These are phyloP conservation scores for Sporothrix brasiliensis DNA, from an alignment of 2,329 filamentous ascomycete genomes.

Conservation along the genomic window DNA sequence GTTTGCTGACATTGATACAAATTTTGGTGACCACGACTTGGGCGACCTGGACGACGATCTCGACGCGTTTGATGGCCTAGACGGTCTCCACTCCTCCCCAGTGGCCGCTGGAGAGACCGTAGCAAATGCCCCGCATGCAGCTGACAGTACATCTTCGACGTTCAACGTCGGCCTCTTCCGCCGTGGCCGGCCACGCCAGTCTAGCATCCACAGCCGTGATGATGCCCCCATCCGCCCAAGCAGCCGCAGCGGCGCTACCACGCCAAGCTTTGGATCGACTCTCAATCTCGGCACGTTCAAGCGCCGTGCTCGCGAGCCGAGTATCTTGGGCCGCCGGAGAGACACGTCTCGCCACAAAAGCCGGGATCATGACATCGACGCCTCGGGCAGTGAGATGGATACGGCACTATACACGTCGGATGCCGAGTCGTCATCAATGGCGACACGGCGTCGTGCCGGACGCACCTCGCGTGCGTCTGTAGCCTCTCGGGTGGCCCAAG, in stretches of 20 bases:
- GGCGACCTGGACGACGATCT: conserved; percentile 32
- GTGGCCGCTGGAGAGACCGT: background rate
- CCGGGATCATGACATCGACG: conserved; percentile 34
- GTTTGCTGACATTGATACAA: conserved; percentile 49
- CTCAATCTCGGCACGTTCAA: conserved; percentile 62
- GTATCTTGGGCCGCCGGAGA: conserved; percentile 59
- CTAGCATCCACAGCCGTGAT: conserved; percentile 55
- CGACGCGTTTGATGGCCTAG: conserved; percentile 34
- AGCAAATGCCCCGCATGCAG: conserved; percentile 43
- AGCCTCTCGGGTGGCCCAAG: conserved; percentile 8
- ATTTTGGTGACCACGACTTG: conserved; percentile 45
- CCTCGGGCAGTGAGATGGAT: conserved; percentile 34
- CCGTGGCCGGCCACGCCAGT: conserved; percentile 50
- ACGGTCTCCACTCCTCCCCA: conserved; percentile 37
- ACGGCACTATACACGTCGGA: conserved; percentile 26
- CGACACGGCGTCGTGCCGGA: background rate
- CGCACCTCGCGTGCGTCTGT: conserved; percentile 2
- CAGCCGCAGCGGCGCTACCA: conserved; percentile 55
- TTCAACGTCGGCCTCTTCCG: conserved; percentile 54
- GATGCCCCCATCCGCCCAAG: conserved; percentile 58
- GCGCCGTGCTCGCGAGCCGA: conserved; percentile 61
- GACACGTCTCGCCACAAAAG: conserved; percentile 45
- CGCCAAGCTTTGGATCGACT: conserved; percentile 53
- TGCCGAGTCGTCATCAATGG: conserved; percentile 25
- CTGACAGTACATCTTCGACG: conserved; percentile 48